phyloP scores from a whole-genome alignment of 148 eudicot species.

The Fallopia convolvulus region DNA sequence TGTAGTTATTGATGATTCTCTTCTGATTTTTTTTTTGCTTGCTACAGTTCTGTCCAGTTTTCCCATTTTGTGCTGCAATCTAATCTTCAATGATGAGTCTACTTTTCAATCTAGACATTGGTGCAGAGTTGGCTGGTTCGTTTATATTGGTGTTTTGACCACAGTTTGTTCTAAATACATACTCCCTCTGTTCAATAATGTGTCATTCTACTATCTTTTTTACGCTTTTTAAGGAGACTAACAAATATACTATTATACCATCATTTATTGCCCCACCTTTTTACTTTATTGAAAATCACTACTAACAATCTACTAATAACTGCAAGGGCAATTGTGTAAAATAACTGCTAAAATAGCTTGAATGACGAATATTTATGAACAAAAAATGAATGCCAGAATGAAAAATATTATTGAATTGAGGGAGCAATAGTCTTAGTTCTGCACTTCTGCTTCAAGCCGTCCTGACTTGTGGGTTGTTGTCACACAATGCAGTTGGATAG shows the following conservation, averaged over 20 bases:
- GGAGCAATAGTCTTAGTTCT: not conserved
- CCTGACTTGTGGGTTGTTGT: not conserved
- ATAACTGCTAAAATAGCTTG: no score
- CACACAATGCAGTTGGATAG: slow-evolving; percentile 47
- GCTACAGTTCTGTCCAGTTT: not conserved
- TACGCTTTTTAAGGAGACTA: no score
- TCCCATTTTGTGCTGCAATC: not conserved
- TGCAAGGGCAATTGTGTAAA: no score
- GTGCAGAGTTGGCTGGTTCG: not conserved
- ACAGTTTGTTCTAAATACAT: not conserved
- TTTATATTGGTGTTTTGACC: not conserved
- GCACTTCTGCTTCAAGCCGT: not conserved
- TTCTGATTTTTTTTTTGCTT: not conserved
- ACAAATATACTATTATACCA: no score
- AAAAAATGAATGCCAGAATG: no score
- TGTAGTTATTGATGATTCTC: not conserved
- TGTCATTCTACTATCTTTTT: no score
- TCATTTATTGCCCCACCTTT: no score
- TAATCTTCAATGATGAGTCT: not conserved
- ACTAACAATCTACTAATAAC: no score
- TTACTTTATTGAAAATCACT: no score
- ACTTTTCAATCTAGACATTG: not conserved
- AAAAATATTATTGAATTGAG: no score
- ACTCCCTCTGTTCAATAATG: no score
- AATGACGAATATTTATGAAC: no score